Base-by-base conservation (phyloP, 306 rosid species). In the Medicago truncatula region DNA sequence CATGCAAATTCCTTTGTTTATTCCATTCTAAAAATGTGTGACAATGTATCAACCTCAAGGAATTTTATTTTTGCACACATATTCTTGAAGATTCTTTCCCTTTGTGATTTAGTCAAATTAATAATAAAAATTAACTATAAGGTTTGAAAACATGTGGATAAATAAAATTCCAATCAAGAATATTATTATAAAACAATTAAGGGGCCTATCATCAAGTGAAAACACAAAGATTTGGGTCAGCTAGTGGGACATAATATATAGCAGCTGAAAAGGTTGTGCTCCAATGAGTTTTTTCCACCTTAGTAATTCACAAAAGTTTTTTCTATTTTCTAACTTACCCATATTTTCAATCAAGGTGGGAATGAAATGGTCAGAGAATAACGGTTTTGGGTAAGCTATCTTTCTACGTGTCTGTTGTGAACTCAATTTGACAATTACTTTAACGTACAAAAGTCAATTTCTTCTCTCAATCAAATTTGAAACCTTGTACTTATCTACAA, bases 331-430 rank as follows among this genome's bases (percentile, higher is more conserved):
- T n/a, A n/a, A 52, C 58, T 16, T 16, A 8, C 23, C 9, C 9
- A 52, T 16, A 18, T 54, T 54, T 43, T 73, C 50, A 17, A n/a
- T 65, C 15, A 17, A 56, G 62, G 65, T 67, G 78, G 39, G 84
- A 82, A 80, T 36, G 61, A 64, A 62, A 34, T 8, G 82, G 88
- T 85, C 86, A 81, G 71, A 83, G 47, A 36, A 77, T 58, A 66
- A 83, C 78, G 4, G 65, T 4, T 39, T 75, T 49, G 68, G 63
- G 77, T 31, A 59, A 36, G 71, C 36, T 73, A 57, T 57, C 61
- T 77, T 77, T 85, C 43, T 74, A 82, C 82, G 82, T 86, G 87
- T 86, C 86, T 56, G 13, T 40, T 69, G 36, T 56, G 57, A 80
- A 80, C 3, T 40, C 65, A 36, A 31, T 14, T 11, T n/a, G n/a